Percentiles rank a stretch among this genome's conserved stretches.
phyloP scores from a whole-genome alignment of 306 rosid species.

The Myrica gale region DNA sequence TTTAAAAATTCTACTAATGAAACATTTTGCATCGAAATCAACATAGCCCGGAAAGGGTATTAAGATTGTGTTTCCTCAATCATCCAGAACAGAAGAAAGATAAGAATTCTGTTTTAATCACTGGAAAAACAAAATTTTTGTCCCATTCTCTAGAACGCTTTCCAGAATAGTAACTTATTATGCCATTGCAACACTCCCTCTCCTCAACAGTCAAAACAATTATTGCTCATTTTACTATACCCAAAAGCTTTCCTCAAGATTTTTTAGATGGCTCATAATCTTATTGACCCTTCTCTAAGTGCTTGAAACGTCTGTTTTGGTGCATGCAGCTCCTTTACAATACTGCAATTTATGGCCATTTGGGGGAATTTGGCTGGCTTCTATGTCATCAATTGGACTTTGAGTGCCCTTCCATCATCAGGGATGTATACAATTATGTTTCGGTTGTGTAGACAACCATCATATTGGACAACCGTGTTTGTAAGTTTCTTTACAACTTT shows the following conservation, averaged over 20 bases:
- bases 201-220: neutral
- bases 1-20: too few species aligned
- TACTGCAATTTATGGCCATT: slow-evolving; percentile 80
- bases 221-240: neutral
- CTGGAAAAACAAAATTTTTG: too few species aligned
- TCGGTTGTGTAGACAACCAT: slow-evolving; percentile 78
- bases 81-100: neutral
- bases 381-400: slow-evolving; percentile 79
- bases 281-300: slow-evolving; percentile 4
- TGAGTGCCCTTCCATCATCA: slow-evolving; percentile 89
- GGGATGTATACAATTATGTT: slow-evolving; percentile 98
- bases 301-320: slow-evolving; percentile 31
- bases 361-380: slow-evolving; percentile 93
- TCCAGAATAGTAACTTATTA: neutral
- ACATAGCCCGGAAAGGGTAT: neutral
- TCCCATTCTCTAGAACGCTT: neutral
- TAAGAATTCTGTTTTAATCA: neutral
- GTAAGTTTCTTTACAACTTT: slow-evolving; percentile 50
- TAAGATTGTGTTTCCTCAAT: neutral
- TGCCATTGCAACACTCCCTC: neutral
- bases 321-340: slow-evolving; percentile 81
- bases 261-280: neutral
- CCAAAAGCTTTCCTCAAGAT: slow-evolving; percentile 12
- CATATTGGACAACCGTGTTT: slow-evolving; percentile 81
- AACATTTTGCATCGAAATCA: neutral